These are phyloP conservation scores for Yamadazyma phyllophila DNA, from an alignment of 805 yeast species.

Conservation along the genomic window DNA sequence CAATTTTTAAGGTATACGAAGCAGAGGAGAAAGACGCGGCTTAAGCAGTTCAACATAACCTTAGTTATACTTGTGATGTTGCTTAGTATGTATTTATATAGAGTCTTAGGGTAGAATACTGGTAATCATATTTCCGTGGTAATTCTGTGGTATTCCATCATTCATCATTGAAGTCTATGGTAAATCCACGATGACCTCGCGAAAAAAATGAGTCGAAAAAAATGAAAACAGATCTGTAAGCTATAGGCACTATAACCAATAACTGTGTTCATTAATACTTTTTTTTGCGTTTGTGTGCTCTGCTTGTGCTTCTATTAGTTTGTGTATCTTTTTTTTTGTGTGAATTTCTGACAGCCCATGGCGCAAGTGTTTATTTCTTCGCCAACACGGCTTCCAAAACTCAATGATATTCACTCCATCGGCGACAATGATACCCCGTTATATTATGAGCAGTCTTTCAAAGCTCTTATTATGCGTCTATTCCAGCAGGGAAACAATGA, in stretches of 20 bases:
- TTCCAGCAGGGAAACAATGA: conserved; percentile 34
- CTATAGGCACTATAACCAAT: too few relatives aligned
- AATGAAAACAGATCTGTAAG: not conserved
- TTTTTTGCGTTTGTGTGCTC: too few relatives aligned
- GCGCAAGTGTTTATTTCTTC: conserved; percentile 3
- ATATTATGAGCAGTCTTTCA: conserved; percentile 8
- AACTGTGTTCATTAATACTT: too few relatives aligned
- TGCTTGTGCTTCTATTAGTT: too few relatives aligned
- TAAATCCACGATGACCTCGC: not conserved
- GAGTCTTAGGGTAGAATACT: not conserved
- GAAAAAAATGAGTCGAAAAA: not conserved
- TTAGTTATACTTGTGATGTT: conserved; percentile 11
- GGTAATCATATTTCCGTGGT: not conserved
- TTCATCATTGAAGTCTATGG: too few relatives aligned
- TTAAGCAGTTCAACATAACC: conserved; percentile 26
- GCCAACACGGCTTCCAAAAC: not conserved
- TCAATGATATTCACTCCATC: not conserved
- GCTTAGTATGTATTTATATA: conserved; percentile 4
- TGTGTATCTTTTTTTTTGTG: too few relatives aligned
- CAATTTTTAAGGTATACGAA: conserved; percentile 27
- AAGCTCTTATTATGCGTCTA: conserved; percentile 14
- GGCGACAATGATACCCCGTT: not conserved
- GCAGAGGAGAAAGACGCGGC: conserved; percentile 23
- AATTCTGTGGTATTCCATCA: too few relatives aligned
- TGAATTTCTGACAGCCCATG: not conserved